Evolutionary conservation across 257 asterid species (phyloP), one percentile per base, ranked within the genome.

Genomic region (Solanum chiquidenum): DNA sequence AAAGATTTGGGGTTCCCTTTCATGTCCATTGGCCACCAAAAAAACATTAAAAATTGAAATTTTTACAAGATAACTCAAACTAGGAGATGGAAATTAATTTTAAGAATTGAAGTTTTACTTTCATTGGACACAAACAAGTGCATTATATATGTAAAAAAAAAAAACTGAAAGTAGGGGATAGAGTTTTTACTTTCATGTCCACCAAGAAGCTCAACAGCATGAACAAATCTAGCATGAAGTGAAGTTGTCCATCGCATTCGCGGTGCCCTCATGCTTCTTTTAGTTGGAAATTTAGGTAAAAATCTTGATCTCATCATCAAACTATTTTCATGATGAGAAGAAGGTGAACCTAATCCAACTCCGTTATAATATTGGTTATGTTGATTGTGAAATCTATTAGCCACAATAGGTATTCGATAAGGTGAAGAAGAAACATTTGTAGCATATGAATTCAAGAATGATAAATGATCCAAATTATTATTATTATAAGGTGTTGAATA

Each of bases 231-330:
- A 11, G 95, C 94, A 83, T 95, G 99, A 31, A 95, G 98, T 0
- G 98, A 94, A 84, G 94, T 95, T 0, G 99, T 96, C 99, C 99
- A 96, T 37, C 99, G 87, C 99, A 96, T 95, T 64, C 99, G 88
- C 0, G 99, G 98, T 0, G 99, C 99, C 76, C 98, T 94, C 98
- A 93, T 94, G 91, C 95, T 96, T 10, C 98, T 86, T 88, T 94
- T 96, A 0, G 93, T 91, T 20, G 94, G 98, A 29, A 94, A 83
- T 88, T 93, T 95, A 0, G 95, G 93, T 1, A 94, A 87, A 76
- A 96, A 94, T 85, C 98, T 92, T 33, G 99, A 94, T 92, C 98
- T 93, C 93, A 94, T 92, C 62, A 92, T 91, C 60, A 92, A 88
- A 66, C 95, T 97, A 68, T 90, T 68, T 9, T 91, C 94, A 11